A percentile compares a stretch with the other conserved stretches of the same genome.
Conservation (phyloP, 768 basidiomycete genomes). For the Fistulinella prunicolor region DNA sequence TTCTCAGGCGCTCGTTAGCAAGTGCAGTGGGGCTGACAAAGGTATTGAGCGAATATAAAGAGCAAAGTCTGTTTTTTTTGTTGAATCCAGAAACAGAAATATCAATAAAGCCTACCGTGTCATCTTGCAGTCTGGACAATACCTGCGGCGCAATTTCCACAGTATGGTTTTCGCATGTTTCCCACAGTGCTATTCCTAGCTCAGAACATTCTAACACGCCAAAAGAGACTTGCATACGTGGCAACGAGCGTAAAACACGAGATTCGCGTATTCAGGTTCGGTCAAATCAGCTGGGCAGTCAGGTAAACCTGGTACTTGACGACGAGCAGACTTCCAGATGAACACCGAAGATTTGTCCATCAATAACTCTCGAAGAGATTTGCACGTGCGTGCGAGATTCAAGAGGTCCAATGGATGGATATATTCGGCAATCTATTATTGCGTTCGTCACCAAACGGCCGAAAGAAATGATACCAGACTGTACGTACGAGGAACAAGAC, state of each 20-base stretch:
- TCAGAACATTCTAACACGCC: background rate
- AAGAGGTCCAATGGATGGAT: conserved; percentile 29
- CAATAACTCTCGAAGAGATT: conserved; percentile 35
- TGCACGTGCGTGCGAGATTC: conserved; percentile 38
- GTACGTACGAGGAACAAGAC: background rate
- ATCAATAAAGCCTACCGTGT: background rate
- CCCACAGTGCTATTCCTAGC: background rate
- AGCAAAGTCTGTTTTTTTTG: fast-evolving
- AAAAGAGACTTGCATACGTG: background rate
- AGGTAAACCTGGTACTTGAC: conserved; percentile 38
- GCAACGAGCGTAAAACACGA: conserved; percentile 32
- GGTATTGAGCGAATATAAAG: too few relatives aligned
- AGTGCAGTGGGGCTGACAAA: too few relatives aligned
- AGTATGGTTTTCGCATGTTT: background rate
- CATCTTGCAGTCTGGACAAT: background rate
- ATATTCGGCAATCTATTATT: conserved; percentile 11
- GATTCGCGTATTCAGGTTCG: conserved; percentile 42
- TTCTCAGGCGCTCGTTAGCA: background rate
- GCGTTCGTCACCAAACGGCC: background rate
- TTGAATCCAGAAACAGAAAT: background rate
- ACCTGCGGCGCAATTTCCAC: background rate
- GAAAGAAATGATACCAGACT: background rate
- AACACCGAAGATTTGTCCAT: conserved; percentile 27
- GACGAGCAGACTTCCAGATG: conserved; percentile 16
- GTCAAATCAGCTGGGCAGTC: conserved; percentile 40